Percentiles rank a stretch among this genome's conserved stretches.
These are phyloP conservation scores for Russula ochroleuca DNA, from an alignment of 768 basidiomycete species.

Conservation along the genomic window DNA sequence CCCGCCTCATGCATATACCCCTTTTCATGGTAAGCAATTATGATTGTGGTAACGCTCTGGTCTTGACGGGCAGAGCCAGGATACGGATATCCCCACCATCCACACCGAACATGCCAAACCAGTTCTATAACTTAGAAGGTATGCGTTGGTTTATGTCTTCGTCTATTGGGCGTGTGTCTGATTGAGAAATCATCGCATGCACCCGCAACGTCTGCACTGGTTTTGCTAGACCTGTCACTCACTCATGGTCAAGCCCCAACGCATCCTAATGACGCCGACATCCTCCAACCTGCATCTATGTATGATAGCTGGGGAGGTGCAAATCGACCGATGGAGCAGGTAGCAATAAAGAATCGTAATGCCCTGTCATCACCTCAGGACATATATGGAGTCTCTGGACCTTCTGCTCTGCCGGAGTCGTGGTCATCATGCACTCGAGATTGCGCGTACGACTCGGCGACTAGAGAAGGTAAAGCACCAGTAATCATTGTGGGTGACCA, in stretches of 20 bases:
- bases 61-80: background rate
- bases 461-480: no score
- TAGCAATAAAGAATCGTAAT: background rate
- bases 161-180: background rate
- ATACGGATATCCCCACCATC: background rate
- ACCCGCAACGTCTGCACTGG: no score
- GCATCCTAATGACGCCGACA: background rate
- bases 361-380: background rate
- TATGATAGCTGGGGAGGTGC: background rate
- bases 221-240: background rate
- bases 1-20: no score
- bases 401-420: no score
- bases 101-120: background rate
- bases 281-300: no score
- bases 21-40: background rate
- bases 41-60: background rate
- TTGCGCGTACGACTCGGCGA: no score
- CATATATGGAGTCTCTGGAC: background rate
- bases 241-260: background rate
- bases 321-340: background rate
- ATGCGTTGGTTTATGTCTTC: background rate
- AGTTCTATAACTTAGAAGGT: background rate
- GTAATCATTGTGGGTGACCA: no score
- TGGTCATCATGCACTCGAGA: background rate
- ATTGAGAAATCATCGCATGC: background rate